Conservation (phyloP, 2,329 filamentous ascomycete species). For the Fusarium citri region DNA sequence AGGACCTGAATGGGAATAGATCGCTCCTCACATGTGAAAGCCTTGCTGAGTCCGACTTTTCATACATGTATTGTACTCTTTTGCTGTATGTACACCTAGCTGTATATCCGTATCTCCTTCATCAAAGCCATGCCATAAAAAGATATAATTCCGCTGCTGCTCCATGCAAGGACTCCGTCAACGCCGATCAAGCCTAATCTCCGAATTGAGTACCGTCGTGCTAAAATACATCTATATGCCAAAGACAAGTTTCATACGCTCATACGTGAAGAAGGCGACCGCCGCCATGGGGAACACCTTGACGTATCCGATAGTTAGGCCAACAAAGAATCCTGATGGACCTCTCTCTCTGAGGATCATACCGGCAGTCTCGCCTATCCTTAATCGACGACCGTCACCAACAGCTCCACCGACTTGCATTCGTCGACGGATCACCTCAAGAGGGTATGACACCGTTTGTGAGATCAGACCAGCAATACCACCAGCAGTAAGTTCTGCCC, state of each 20-base stretch:
- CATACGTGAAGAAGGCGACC: slow-evolving; percentile 73
- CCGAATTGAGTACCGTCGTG: slow-evolving; percentile 7
- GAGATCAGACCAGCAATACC: slow-evolving; percentile 89
- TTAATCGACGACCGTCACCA: slow-evolving; percentile 83
- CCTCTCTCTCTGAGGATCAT: slow-evolving; percentile 83
- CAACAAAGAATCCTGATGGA: slow-evolving; percentile 87
- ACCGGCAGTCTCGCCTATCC: slow-evolving; percentile 81
- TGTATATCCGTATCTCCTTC: slow-evolving; percentile 10
- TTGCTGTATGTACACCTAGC: slow-evolving; percentile 24
- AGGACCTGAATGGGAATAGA: slow-evolving; percentile 13
- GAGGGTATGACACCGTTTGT: slow-evolving; percentile 91
- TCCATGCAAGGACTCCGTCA: slow-evolving; percentile 37
- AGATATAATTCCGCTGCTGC: slow-evolving; percentile 28
- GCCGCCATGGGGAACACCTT: slow-evolving; percentile 94
- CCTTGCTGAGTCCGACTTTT: neutral
- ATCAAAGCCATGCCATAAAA: slow-evolving; percentile 24
- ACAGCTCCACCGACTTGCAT: slow-evolving; percentile 98
- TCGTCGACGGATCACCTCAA: slow-evolving; percentile 89
- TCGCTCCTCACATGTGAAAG: slow-evolving; percentile 12
- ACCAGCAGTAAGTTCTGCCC: slow-evolving; percentile 87
- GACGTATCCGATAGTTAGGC: slow-evolving; percentile 92
- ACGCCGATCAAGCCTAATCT: slow-evolving; percentile 38
- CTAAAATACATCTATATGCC: slow-evolving; percentile 64
- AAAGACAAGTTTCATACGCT: slow-evolving; percentile 71
- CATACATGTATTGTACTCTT: slow-evolving; percentile 7